Conservation (phyloP, 345 rosid species). For the Rhodomyrtus tomentosa region DNA sequence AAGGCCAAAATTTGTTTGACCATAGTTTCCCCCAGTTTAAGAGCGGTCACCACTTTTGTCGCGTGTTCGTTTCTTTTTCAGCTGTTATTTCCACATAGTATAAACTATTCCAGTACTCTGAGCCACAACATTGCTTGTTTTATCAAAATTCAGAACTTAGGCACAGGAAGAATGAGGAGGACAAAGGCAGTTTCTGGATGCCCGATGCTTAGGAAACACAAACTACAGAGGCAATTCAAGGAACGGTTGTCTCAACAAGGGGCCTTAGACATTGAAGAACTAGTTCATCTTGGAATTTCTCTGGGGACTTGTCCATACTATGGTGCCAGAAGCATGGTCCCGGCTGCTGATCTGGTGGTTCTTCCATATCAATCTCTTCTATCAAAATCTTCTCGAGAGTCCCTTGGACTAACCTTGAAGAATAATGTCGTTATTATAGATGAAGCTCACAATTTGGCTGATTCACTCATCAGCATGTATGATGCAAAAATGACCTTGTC, state of each 20-base stretch:
- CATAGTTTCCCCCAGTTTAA: background rate
- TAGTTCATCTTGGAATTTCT: slow-evolving; percentile 54
- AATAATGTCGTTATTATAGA: slow-evolving; percentile 74
- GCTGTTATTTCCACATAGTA: background rate
- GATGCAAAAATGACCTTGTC: slow-evolving; percentile 57
- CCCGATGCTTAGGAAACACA: slow-evolving; percentile 72
- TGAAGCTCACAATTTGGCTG: slow-evolving; percentile 97
- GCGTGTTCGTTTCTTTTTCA: background rate
- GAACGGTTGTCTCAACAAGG: slow-evolving; percentile 38
- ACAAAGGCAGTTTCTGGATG: slow-evolving; percentile 63
- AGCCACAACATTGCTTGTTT: background rate
- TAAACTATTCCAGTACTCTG: background rate
- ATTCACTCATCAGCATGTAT: slow-evolving; percentile 82
- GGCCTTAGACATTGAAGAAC: slow-evolving; percentile 89
- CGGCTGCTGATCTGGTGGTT: slow-evolving; percentile 75
- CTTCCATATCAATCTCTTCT: slow-evolving; percentile 95
- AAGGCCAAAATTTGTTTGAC: background rate
- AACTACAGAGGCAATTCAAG: slow-evolving; percentile 50
- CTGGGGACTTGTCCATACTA: slow-evolving; percentile 87
- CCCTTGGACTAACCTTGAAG: slow-evolving; percentile 76
- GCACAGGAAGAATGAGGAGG: slow-evolving; percentile 34
- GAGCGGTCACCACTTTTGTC: background rate
- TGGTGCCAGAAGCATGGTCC: slow-evolving; percentile 68
- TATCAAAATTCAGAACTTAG: slow-evolving; percentile 33
- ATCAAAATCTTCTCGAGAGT: slow-evolving; percentile 85